Conservation (phyloP, 805 yeast species). For the Yarrowia sp. region DNA sequence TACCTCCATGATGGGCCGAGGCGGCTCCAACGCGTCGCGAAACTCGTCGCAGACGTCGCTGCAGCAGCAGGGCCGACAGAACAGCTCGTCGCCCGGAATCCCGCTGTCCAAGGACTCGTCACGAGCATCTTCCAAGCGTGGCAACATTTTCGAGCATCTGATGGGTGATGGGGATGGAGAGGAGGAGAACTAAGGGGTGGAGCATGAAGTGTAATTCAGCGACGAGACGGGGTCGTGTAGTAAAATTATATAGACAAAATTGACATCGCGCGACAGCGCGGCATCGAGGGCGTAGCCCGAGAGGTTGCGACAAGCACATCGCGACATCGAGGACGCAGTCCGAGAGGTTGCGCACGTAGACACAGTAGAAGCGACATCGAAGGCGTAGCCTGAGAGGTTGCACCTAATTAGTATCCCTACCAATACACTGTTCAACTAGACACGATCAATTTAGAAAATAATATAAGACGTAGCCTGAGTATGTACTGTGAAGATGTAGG, state of each 20-base stretch:
- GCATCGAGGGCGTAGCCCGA: too few species aligned
- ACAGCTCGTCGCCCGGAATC: slow-evolving; percentile 33
- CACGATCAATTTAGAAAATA: too few species aligned
- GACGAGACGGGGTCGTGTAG: slow-evolving; percentile 24
- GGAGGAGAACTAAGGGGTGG: slow-evolving; percentile 50
- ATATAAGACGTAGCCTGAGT: too few species aligned
- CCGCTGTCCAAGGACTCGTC: slow-evolving; percentile 34
- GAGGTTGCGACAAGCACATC: too few species aligned
- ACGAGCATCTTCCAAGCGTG: slow-evolving; percentile 31
- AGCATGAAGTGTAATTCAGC: slow-evolving; percentile 57
- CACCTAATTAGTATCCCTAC: too few species aligned
- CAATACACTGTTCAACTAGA: too few species aligned
- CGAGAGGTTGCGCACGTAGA: too few species aligned
- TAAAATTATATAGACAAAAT: slow-evolving; percentile 23
- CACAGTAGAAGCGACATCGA: too few species aligned
- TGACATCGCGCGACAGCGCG: background rate
- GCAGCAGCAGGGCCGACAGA: slow-evolving; percentile 32
- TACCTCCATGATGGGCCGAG: slow-evolving; percentile 28
- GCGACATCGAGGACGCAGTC: too few species aligned
- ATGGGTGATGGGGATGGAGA: slow-evolving; percentile 32
- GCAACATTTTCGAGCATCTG: slow-evolving; percentile 36
- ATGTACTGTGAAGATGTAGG: too few species aligned
- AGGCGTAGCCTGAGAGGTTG: too few species aligned
- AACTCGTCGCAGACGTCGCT: slow-evolving; percentile 32
- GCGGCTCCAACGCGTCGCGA: slow-evolving; percentile 34